Evolutionary conservation across 768 basidiomycete genomes (phyloP), one percentile per base, ranked within the genome.

Genomic region (Tulasnella sp.): DNA sequence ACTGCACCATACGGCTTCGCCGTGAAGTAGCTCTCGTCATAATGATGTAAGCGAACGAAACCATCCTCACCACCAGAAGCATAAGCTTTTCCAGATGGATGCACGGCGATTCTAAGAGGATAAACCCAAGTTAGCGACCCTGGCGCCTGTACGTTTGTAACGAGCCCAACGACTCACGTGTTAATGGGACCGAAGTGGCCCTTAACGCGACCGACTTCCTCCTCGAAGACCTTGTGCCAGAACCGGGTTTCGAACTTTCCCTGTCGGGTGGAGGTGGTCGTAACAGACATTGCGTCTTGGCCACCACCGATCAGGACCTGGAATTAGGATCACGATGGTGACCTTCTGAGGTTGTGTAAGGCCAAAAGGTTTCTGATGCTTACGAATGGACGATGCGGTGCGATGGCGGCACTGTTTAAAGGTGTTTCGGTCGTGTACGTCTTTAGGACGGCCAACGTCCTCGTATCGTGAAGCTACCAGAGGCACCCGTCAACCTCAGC

Each of bases 241-340:
- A 99, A 97, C 41, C 92, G 79, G 10, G 92, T 90, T 73, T 98
- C 96, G 70, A 99, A 99, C 72, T 97, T 96, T 21, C 94, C 96
- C 70, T 96, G 90, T 53, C 96, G 82, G 22, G 82, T 67, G 1
- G 91, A 92, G 0, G 94, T 98, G 7, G 92, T 98, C 12, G 96
- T 97, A 52, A 98, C 96, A 66, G 75, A 83, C 91, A 92, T 94
- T 3, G 96, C 96, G 69, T 96, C 94, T 72, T 98, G 96, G 44
- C 96, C 96, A 70, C 96, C 94, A 45, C 96, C 96, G 22, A 96
- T 76, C 30, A 98, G 79, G 44, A 93, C 78, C 88, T 92, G 58
- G 7, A 49, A 30, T 43, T 30, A 27, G 15, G 48, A 38, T 24
- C 15, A 53, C 17, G 29, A 8, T 9, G 19, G 50, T 54, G 19